Conservation (phyloP, 2,329 filamentous ascomycete genomes). For the Fusarium sp. region DNA sequence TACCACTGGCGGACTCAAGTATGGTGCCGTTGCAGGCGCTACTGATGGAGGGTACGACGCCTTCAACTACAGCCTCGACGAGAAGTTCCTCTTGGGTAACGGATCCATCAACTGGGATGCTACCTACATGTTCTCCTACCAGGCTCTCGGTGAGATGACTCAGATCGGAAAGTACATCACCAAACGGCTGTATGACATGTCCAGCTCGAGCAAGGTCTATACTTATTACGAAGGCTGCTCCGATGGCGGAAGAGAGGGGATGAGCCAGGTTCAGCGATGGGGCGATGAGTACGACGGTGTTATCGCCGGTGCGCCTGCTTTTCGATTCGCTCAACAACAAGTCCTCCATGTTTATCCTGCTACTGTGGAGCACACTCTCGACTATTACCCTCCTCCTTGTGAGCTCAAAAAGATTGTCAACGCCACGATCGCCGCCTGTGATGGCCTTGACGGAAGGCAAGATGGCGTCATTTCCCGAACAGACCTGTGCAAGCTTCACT, state of each 20-base stretch:
- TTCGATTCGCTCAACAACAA: slow-evolving; percentile 9
- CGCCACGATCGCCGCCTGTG: slow-evolving; percentile 27
- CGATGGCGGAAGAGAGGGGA: slow-evolving; percentile 62
- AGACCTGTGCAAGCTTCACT: slow-evolving; percentile 19
- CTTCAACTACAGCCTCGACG: slow-evolving; percentile 55
- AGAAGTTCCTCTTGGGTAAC: slow-evolving; percentile 60
- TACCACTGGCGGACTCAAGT: slow-evolving; percentile 57
- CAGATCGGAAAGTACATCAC: slow-evolving; percentile 56
- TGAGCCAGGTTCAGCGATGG: slow-evolving; percentile 42
- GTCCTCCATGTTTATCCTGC: slow-evolving; percentile 11
- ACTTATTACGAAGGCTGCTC: slow-evolving; percentile 67
- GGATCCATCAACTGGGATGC: slow-evolving; percentile 65
- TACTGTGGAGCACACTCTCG: slow-evolving; percentile 2
- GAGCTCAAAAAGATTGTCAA: slow-evolving; percentile 21
- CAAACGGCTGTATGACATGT: neutral
- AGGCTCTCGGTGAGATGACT: slow-evolving; percentile 64
- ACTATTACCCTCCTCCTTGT: neutral
- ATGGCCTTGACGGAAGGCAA: slow-evolving; percentile 10
- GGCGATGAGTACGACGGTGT: slow-evolving; percentile 38
- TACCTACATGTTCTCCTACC: slow-evolving; percentile 64
- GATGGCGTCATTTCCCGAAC: slow-evolving; percentile 14
- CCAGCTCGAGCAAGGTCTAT: slow-evolving; percentile 52
- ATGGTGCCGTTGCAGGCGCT: slow-evolving; percentile 57
- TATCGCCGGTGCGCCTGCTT: slow-evolving; percentile 46
- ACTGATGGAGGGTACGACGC: slow-evolving; percentile 61